Evolutionary conservation across 495 filamentous ascomycete species (phyloP).

Genomic region (Melanomma pulvis-pyrius): DNA sequence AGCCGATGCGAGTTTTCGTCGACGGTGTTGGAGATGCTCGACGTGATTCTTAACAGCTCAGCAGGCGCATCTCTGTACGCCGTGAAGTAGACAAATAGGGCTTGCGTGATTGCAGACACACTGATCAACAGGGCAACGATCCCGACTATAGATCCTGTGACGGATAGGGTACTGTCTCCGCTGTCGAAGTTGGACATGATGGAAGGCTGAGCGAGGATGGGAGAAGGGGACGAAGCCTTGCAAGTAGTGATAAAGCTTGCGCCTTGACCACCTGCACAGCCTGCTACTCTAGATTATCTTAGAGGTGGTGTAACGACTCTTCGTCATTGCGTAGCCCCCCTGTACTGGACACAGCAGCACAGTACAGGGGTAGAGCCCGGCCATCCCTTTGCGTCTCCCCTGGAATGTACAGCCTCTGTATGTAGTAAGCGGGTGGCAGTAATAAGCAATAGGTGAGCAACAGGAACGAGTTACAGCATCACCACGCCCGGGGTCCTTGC

Average conservation of each 20-base stretch:
- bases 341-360: no score
- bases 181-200: conserved; percentile 15
- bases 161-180: conserved; percentile 20
- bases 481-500: background rate
- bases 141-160: conserved; percentile 23
- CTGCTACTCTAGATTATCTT: no score
- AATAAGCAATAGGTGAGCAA: no score
- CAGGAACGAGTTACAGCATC: no score
- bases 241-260: background rate
- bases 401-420: no score
- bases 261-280: background rate
- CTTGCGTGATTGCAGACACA: conserved; percentile 19
- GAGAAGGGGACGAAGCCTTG: background rate
- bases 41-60: conserved; percentile 14
- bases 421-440: no score
- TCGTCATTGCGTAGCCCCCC: no score
- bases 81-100: conserved; percentile 9
- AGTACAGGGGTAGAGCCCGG: no score
- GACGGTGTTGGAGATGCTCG: conserved; percentile 25
- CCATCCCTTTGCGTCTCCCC: no score
- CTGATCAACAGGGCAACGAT: conserved; percentile 24
- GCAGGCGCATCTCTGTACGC: conserved; percentile 25
- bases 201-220: background rate
- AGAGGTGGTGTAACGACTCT: no score
- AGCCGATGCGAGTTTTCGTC: conserved; percentile 26